Evolutionary conservation across 768 basidiomycete genomes (phyloP).

Genomic region (Russula brevipes): DNA sequence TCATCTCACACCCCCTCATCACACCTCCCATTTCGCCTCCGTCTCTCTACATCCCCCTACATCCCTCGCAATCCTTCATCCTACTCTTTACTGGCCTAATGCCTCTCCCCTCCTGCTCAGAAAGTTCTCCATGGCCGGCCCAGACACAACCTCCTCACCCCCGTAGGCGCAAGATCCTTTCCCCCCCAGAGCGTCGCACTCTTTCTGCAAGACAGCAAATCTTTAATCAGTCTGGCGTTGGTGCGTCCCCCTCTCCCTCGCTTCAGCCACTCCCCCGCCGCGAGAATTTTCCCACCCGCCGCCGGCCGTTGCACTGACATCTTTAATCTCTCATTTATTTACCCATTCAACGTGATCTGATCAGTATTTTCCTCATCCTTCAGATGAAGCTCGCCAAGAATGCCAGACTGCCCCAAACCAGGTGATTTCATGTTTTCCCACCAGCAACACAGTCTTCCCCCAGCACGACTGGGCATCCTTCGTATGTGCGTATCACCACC

Average conservation of each 20-base stretch:
- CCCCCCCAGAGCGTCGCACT: slow-evolving; percentile 15
- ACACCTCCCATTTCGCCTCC: neutral
- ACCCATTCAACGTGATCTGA: neutral
- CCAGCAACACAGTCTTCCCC: slow-evolving; percentile 45
- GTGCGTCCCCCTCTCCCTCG: slow-evolving; percentile 11
- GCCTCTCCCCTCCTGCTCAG: slow-evolving; percentile 32
- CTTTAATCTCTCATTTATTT: slow-evolving; percentile 1
- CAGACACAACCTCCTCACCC: slow-evolving; percentile 36
- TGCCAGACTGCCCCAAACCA: slow-evolving; percentile 61
- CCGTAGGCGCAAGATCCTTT: slow-evolving; percentile 19
- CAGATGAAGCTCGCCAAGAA: slow-evolving; percentile 38
- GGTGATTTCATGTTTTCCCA: slow-evolving; percentile 75
- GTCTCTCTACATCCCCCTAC: neutral
- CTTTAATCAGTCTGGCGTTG: slow-evolving; percentile 22
- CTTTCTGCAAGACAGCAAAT: slow-evolving; percentile 20
- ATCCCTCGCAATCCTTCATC: slow-evolving; percentile 16
- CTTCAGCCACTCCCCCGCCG: neutral
- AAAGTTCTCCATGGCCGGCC: slow-evolving; percentile 42
- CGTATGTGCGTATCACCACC: slow-evolving; percentile 56
- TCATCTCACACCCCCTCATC: slow-evolving; percentile 26
- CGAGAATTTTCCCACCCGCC: slow-evolving; percentile 5
- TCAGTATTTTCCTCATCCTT: slow-evolving; percentile 13
- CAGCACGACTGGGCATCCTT: slow-evolving; percentile 75
- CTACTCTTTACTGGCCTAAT: slow-evolving; percentile 32
- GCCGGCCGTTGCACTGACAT: neutral